Evolutionary conservation across 108 stramenopile species (phyloP).

Genomic region (Stephanodiscus minutulus): DNA sequence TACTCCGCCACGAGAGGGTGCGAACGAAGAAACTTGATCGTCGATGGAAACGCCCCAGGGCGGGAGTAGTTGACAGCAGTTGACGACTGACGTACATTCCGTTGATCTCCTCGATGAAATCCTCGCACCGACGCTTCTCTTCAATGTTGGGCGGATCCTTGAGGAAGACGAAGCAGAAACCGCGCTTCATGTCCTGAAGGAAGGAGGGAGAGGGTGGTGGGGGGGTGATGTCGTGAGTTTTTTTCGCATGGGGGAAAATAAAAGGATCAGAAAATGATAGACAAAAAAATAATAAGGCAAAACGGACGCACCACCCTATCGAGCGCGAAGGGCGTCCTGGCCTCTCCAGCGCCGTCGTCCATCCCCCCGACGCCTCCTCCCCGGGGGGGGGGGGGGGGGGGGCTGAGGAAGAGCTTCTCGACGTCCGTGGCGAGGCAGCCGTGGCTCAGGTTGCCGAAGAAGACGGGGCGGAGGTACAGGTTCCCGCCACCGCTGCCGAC

Average conservation of each 20-base stretch:
- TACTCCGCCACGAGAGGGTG: neutral
- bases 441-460: conserved; percentile 69
- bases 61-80: too few species aligned
- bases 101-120: conserved; percentile 69
- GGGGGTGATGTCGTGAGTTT: neutral
- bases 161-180: conserved; percentile 85
- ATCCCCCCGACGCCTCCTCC: conserved; percentile 7
- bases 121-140: conserved; percentile 71
- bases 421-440: conserved; percentile 55
- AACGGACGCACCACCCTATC: conserved; percentile 23
- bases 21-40: neutral
- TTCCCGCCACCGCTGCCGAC: neutral
- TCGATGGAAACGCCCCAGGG: too few species aligned
- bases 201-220: conserved; percentile 5
- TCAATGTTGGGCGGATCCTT: conserved; percentile 65
- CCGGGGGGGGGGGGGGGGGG: conserved; percentile 20
- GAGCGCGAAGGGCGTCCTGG: conserved; percentile 1
- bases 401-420: conserved; percentile 55
- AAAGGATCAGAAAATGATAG: neutral
- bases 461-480: conserved; percentile 60
- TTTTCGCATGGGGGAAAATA: conserved; percentile 18
- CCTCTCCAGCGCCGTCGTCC: conserved; percentile 14
- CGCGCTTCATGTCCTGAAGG: conserved; percentile 76
- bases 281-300: neutral
- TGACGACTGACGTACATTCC: conserved; percentile 83